Percentiles rank a stretch among this genome's conserved stretches.
Evolutionary conservation across 176 grass and related monocot species (phyloP).

Genomic region (Cocos nucifera): DNA sequence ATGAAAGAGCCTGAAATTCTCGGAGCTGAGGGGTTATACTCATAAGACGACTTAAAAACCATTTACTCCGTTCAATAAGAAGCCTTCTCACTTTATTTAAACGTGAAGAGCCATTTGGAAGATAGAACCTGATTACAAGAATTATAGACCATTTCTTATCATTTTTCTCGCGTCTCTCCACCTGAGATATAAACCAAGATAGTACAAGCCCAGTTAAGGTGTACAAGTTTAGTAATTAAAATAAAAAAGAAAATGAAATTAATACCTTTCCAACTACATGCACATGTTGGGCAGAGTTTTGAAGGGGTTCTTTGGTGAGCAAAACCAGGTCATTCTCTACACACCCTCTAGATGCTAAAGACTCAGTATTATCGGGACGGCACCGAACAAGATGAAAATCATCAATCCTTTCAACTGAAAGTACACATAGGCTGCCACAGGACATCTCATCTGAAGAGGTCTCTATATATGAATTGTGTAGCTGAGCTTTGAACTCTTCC

Average conservation of each 20-base stretch:
- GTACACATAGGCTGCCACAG: conserved; percentile 52
- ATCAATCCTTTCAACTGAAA: conserved; percentile 94
- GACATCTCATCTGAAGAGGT: conserved; percentile 63
- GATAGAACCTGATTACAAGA: conserved; percentile 67
- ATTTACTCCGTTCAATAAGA: conserved; percentile 85
- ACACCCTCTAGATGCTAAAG: conserved; percentile 46
- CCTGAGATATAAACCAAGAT: conserved; percentile 43
- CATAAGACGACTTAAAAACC: conserved; percentile 76
- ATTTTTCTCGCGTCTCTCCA: conserved; percentile 64
- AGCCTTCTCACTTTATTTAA: conserved; percentile 75
- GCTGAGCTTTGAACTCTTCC: conserved; percentile 94
- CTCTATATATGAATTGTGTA: conserved; percentile 64
- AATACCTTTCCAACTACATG: conserved; percentile 91
- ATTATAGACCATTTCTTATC: conserved; percentile 58
- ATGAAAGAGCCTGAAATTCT: conserved; percentile 90
- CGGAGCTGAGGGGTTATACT: conserved; percentile 83
- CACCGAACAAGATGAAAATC: conserved; percentile 81
- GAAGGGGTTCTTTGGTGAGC: conserved; percentile 69
- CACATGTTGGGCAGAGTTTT: conserved; percentile 45
- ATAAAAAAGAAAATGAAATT: not conserved
- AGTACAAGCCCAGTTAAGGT: conserved; percentile 14
- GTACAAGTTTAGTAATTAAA: conserved; percentile 6
- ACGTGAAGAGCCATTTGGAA: conserved; percentile 54
- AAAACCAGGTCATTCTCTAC: conserved; percentile 87
- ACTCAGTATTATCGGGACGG: conserved; percentile 51